These are phyloP conservation scores for Escallonia herrerae DNA, from an alignment of 129 eudicot genomes.

Conservation along the genomic window DNA sequence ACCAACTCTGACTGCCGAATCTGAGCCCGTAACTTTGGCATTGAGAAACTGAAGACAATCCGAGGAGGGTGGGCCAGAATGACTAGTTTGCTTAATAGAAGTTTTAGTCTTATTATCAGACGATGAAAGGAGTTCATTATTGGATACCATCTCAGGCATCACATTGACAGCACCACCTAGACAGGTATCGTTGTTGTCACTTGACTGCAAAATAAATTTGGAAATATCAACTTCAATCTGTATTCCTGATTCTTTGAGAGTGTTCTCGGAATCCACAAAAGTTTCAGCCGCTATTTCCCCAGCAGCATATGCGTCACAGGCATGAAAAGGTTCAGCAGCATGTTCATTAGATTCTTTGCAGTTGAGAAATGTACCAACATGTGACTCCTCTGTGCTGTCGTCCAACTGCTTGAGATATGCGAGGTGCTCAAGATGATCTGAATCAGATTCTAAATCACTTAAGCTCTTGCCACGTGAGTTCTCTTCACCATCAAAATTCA, in stretches of 20 bases:
- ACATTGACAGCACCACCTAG: background rate
- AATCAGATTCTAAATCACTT: background rate
- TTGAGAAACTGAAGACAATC: background rate
- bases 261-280: background rate
- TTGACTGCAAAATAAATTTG: background rate
- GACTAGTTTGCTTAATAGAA: background rate
- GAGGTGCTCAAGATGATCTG: background rate
- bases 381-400: background rate
- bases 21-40: background rate
- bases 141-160: background rate
- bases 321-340: slow-evolving; percentile 1
- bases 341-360: background rate
- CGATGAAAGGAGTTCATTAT: background rate
- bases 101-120: background rate
- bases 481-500: background rate
- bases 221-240: slow-evolving; percentile 9
- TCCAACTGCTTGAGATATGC: background rate
- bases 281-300: background rate
- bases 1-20: slow-evolving; percentile 6
- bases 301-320: background rate
- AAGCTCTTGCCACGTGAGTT: background rate
- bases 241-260: background rate
- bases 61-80: too few species aligned
- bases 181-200: background rate
- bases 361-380: background rate